Conservation (phyloP, 2,329 filamentous ascomycete species). For the Penicillium sp. region DNA sequence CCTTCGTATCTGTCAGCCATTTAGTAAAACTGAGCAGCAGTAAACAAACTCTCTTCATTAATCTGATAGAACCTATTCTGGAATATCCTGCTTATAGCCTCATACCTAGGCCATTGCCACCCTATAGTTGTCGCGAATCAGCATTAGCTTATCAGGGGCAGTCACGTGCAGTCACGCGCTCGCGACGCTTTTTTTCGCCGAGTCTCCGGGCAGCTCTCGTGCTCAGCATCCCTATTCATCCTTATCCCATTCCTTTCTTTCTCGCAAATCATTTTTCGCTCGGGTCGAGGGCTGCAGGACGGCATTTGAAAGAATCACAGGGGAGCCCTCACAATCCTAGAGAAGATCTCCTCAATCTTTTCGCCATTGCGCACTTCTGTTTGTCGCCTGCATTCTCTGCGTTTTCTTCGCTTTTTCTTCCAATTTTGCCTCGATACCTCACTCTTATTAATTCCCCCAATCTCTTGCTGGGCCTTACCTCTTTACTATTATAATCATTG, state of each 20-base stretch:
- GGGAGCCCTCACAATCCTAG: background rate
- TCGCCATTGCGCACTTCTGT: constrained; percentile 7
- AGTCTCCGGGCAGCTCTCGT: constrained; percentile 16
- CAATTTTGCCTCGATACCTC: constrained; percentile 4
- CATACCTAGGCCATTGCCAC: background rate
- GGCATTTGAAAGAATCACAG: constrained; percentile 19
- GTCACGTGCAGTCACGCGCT: constrained; percentile 24
- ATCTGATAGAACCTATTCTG: background rate
- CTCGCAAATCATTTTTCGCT: constrained; percentile 13
- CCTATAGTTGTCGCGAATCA: background rate
- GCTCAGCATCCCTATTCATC: constrained; percentile 19
- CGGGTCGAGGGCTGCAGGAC: constrained; percentile 33
- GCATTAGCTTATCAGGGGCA: background rate
- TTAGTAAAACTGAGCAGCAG: background rate
- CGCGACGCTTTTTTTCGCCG: constrained; percentile 24
- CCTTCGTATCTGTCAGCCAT: background rate
- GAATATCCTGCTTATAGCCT: background rate
- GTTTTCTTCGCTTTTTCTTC: constrained; percentile 12
- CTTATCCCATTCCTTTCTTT: constrained; percentile 20
- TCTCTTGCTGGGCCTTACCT: constrained; percentile 10
- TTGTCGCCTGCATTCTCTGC: constrained; percentile 23
- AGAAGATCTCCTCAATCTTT: background rate
- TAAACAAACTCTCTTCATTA: background rate
- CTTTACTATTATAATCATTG: constrained; percentile 15
- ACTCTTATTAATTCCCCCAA: constrained; percentile 14